Percentiles rank a stretch among this genome's conserved stretches.
phyloP scores from a whole-genome alignment of 345 rosid genomes.

The Hevea brasiliensis region DNA sequence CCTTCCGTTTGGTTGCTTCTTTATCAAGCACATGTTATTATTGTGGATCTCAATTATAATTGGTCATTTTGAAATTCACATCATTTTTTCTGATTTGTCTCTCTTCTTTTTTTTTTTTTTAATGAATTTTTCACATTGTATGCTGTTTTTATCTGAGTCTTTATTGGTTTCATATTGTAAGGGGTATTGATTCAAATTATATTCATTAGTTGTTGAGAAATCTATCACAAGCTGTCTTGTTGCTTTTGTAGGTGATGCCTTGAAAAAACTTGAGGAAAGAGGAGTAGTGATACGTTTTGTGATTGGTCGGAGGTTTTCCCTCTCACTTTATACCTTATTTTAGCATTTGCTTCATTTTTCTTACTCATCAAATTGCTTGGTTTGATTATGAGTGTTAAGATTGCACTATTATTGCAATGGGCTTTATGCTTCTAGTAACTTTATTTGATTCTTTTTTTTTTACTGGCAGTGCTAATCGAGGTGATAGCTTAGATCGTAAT shows the following conservation, averaged over 20 bases:
- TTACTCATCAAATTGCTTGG: conserved; percentile 5
- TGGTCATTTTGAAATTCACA: neutral
- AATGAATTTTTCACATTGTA: neutral
- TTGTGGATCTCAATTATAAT: neutral
- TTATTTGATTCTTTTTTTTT: conserved; percentile 14
- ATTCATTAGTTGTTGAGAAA: no score
- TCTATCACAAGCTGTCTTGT: neutral
- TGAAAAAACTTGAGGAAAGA: conserved; percentile 84
- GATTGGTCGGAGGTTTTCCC: conserved; percentile 84
- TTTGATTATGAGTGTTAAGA: conserved; percentile 7
- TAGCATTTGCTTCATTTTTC: neutral
- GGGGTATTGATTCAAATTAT: neutral
- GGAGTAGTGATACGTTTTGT: conserved; percentile 89
- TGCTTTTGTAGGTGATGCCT: conserved; percentile 59
- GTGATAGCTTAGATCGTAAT: conserved; percentile 91
- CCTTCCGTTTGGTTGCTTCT: neutral
- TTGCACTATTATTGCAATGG: conserved; percentile 8
- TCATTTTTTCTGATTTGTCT: neutral
- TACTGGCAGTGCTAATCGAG: conserved; percentile 81
- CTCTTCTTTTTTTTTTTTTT: no score
- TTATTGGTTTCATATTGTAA: neutral
- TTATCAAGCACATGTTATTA: neutral
- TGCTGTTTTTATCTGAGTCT: neutral
- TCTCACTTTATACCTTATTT: conserved; percentile 24
- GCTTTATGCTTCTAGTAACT: conserved; percentile 6